Evolutionary conservation across 2,329 filamentous ascomycete species (phyloP).

Genomic region (Diaporthe vaccinii): DNA sequence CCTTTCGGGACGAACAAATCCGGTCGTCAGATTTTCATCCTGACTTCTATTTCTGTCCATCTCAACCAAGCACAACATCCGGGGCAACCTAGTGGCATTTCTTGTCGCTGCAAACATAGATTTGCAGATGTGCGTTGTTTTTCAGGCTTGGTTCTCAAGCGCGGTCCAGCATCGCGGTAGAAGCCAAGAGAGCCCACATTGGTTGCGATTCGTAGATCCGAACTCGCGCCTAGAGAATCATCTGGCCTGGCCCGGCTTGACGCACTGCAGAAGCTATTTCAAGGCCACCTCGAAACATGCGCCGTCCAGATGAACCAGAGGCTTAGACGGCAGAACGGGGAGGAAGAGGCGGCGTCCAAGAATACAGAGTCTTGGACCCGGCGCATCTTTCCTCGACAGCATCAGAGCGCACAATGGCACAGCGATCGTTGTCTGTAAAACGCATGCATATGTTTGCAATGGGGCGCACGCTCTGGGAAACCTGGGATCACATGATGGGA

Average conservation of each 20-base stretch:
- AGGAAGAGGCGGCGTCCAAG: constrained; percentile 14
- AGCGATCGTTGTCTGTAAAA: not conserved
- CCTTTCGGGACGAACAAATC: constrained; percentile 30
- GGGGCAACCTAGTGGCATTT: constrained; percentile 5
- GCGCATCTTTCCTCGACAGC: not conserved
- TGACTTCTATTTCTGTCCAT: constrained; percentile 24
- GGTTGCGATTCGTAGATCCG: constrained; percentile 27
- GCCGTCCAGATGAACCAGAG: constrained; percentile 20
- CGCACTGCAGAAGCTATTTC: constrained; percentile 18
- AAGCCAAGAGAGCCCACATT: not conserved
- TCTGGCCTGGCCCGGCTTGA: not conserved
- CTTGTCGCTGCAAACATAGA: constrained; percentile 9
- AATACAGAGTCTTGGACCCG: not conserved
- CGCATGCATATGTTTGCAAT: not conserved
- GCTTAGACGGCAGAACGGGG: not conserved
- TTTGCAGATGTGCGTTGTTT: constrained; percentile 2
- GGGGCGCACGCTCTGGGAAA: not conserved
- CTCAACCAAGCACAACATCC: not conserved
- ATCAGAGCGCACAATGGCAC: not conserved
- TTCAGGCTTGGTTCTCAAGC: not conserved
- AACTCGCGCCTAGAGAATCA: not conserved
- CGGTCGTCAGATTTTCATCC: constrained; percentile 26
- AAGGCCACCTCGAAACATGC: not conserved
- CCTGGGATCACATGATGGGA: not conserved
- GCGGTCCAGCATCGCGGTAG: not conserved